A percentile compares a stretch with the other conserved stretches of the same genome.
Conservation (phyloP, 2,329 filamentous ascomycete species). For the Conoideocrella luteorostrata region DNA sequence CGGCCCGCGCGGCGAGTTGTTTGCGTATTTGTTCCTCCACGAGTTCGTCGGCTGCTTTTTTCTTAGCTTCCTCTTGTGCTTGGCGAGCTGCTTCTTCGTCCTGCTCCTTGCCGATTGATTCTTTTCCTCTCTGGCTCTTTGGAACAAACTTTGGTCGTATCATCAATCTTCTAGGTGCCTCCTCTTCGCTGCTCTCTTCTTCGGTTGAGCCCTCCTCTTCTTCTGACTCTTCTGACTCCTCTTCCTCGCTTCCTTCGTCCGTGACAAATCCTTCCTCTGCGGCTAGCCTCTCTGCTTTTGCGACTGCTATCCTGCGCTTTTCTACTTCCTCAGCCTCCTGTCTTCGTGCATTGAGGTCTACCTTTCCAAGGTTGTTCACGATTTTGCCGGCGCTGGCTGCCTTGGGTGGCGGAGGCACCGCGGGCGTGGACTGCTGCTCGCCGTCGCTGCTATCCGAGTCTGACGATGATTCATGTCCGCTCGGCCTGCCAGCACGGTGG, state of each 20-base stretch:
- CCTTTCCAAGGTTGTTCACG: conserved; percentile 44
- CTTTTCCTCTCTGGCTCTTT: conserved; percentile 44
- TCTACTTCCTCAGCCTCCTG: conserved; percentile 42
- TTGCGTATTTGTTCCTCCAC: conserved; percentile 86
- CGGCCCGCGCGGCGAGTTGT: conserved; percentile 66
- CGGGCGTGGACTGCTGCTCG: conserved; percentile 20
- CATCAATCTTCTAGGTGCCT: conserved; percentile 50
- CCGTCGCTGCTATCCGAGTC: conserved; percentile 44
- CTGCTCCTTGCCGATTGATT: conserved; percentile 20
- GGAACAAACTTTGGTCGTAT: conserved; percentile 59
- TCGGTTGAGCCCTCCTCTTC: conserved; percentile 31
- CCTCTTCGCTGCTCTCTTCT: conserved; percentile 52
- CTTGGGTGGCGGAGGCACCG: conserved; percentile 50
- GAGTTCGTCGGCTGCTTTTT: conserved; percentile 67
- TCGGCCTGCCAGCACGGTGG: conserved; percentile 77
- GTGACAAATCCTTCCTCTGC: conserved; percentile 60
- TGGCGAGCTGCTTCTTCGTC: conserved; percentile 28
- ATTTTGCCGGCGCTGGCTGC: conserved; percentile 51
- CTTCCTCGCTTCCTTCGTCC: conserved; percentile 42
- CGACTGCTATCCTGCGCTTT: conserved; percentile 39
- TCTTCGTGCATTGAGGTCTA: conserved; percentile 43
- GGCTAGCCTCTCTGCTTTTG: conserved; percentile 44
- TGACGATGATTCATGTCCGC: conserved; percentile 48
- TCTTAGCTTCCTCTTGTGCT: conserved; percentile 55
- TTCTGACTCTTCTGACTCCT: conserved; percentile 32